These are phyloP conservation scores for Choanephora cucurbitarum DNA, from an alignment of 371 early-diverging fungal species.

Conservation along the genomic window DNA sequence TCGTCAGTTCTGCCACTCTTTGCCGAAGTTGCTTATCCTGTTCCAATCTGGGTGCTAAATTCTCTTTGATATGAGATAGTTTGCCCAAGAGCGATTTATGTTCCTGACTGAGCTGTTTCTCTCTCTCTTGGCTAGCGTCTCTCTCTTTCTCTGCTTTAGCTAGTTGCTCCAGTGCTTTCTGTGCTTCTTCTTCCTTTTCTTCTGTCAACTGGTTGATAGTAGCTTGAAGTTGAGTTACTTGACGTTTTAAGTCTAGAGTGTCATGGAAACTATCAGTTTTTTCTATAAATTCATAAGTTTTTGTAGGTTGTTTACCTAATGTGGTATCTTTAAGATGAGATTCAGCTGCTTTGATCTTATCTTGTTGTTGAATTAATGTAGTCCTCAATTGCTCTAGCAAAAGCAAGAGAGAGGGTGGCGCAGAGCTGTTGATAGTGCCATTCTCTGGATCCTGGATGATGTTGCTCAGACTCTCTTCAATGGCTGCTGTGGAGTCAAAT, in stretches of 20 bases:
- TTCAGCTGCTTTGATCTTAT: conserved; percentile 1
- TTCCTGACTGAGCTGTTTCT: conserved; percentile 42
- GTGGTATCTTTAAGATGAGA: conserved; percentile 9
- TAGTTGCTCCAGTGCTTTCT: conserved; percentile 26
- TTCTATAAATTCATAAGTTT: too few relatives aligned
- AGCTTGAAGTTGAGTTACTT: conserved; percentile 43
- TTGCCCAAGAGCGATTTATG: conserved; percentile 40
- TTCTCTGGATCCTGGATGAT: conserved; percentile 38
- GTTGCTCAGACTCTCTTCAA: conserved; percentile 23
- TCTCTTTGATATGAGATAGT: conserved; percentile 44
- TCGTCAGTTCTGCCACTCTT: conserved; percentile 27
- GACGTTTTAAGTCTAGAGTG: conserved; percentile 47
- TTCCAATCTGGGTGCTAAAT: conserved; percentile 42
- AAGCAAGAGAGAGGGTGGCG: conserved; percentile 35
- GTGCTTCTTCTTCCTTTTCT: conserved; percentile 37
- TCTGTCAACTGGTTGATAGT: conserved; percentile 36
- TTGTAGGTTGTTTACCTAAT: too few relatives aligned
- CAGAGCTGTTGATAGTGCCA: conserved; percentile 20
- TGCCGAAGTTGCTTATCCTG: conserved; percentile 45
- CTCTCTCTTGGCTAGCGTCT: conserved; percentile 20
- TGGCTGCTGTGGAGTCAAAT: conserved; percentile 4
- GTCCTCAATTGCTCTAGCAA: conserved; percentile 33
- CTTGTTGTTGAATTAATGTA: conserved; percentile 19
- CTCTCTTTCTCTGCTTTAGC: conserved; percentile 16
- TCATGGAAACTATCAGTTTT: too few relatives aligned